Evolutionary conservation across 2,329 filamentous ascomycete species (phyloP).

Genomic region (Ophiocordyceps robertsii): DNA sequence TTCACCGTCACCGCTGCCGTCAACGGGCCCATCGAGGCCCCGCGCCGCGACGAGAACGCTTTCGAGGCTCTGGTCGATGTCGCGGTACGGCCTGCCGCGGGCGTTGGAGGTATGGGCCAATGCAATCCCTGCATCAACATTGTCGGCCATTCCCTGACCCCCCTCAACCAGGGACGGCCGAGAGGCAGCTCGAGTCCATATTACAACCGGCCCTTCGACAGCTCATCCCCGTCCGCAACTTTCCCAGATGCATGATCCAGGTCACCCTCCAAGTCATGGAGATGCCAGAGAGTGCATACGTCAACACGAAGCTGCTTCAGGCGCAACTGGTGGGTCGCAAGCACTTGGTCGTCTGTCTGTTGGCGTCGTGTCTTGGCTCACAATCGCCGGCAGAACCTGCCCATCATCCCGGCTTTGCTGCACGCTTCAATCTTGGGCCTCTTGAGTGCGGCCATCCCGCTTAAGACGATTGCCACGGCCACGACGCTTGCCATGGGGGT

Average conservation of each 20-base stretch:
- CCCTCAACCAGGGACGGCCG: constrained; percentile 44
- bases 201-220: constrained; percentile 60
- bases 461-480: constrained; percentile 59
- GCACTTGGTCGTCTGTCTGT: background rate
- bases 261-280: constrained; percentile 65
- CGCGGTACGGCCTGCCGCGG: constrained; percentile 71
- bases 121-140: background rate
- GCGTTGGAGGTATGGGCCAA: constrained; percentile 58
- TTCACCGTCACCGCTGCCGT: constrained; percentile 76
- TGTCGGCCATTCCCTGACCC: constrained; percentile 4
- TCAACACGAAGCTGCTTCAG: constrained; percentile 45
- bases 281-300: constrained; percentile 53
- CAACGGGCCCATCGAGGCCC: constrained; percentile 86
- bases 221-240: constrained; percentile 60
- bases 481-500: constrained; percentile 46
- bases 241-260: constrained; percentile 67
- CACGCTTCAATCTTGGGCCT: constrained; percentile 69
- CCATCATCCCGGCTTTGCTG: constrained; percentile 67
- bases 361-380: background rate
- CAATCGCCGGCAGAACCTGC: constrained; percentile 45
- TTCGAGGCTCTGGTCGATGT: constrained; percentile 88
- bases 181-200: constrained; percentile 70
- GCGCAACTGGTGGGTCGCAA: constrained; percentile 40
- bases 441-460: constrained; percentile 68
- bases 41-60: constrained; percentile 76